phyloP scores from a whole-genome alignment of 768 basidiomycete species.

The Tylopilus felleus region DNA sequence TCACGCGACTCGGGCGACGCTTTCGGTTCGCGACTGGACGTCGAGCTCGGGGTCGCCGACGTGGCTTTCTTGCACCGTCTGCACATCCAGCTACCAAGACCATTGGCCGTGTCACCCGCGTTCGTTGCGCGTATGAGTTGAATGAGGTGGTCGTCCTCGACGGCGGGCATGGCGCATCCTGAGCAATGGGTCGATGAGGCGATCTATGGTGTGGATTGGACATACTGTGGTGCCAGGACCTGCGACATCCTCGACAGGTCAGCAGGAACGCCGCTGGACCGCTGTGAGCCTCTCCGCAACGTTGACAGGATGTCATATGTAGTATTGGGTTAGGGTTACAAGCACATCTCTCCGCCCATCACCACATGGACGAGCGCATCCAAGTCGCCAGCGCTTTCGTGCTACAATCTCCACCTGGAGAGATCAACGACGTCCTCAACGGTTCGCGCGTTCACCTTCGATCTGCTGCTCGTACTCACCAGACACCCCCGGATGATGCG shows the following conservation, averaged over 20 bases:
- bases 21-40: slow-evolving; percentile 7
- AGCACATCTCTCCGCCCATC: too few species aligned
- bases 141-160: slow-evolving; percentile 27
- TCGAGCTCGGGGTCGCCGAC: not conserved
- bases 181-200: not conserved
- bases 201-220: not conserved
- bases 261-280: slow-evolving; percentile 32
- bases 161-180: slow-evolving; percentile 34
- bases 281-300: slow-evolving; percentile 26
- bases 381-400: slow-evolving; percentile 74
- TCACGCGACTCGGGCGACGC: slow-evolving; percentile 4
- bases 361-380: slow-evolving; percentile 55
- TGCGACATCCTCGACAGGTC: slow-evolving; percentile 32
- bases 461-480: not conserved
- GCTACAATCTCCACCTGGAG: slow-evolving; percentile 89
- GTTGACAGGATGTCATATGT: slow-evolving; percentile 14
- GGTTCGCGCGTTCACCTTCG: slow-evolving; percentile 43
- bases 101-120: slow-evolving; percentile 21
- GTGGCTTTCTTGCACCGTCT: slow-evolving; percentile 28
- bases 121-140: slow-evolving; percentile 24
- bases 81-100: slow-evolving; percentile 28
- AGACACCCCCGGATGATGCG: slow-evolving; percentile 1
- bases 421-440: slow-evolving; percentile 95
- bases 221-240: slow-evolving; percentile 35
- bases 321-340: slow-evolving; percentile 26